These are phyloP conservation scores for Remersonia thermophila DNA, from an alignment of 2,329 filamentous ascomycete species.

Conservation along the genomic window DNA sequence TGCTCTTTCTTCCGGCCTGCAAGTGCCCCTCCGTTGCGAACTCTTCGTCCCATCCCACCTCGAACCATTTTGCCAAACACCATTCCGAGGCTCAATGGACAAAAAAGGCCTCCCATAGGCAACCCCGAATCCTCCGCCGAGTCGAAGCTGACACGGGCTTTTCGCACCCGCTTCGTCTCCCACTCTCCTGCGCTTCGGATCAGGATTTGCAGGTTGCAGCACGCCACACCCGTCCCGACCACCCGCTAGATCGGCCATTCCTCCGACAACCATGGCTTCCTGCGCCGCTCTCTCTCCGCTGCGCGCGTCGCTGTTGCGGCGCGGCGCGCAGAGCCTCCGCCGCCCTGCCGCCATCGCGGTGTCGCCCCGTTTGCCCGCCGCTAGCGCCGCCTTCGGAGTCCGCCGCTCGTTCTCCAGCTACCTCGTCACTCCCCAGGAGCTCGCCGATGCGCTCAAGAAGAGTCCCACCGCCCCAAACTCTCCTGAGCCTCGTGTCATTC, in stretches of 20 bases:
- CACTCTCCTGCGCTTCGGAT: no score
- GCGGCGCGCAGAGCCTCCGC: slow-evolving; percentile 21
- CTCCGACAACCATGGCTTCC: slow-evolving; percentile 12
- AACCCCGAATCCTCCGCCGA: not conserved
- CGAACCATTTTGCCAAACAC: no score
- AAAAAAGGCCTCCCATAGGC: slow-evolving; percentile 5
- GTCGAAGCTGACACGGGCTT: not conserved
- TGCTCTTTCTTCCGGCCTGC: no score
- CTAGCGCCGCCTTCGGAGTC: slow-evolving; percentile 14
- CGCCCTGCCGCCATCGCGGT: slow-evolving; percentile 16
- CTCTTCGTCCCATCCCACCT: no score
- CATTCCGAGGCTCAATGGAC: slow-evolving; percentile 3
- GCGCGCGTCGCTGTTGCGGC: slow-evolving; percentile 28
- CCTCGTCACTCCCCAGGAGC: slow-evolving; percentile 72
- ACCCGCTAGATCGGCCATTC: no score
- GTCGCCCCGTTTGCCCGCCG: slow-evolving; percentile 1
- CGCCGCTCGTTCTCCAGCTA: slow-evolving; percentile 61
- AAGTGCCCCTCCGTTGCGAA: no score
- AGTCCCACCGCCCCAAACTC: slow-evolving; percentile 71
- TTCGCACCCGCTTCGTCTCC: not conserved
- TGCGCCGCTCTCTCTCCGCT: slow-evolving; percentile 30
- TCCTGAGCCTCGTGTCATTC: slow-evolving; percentile 70
- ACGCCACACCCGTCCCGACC: no score
- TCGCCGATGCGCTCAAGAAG: slow-evolving; percentile 68
- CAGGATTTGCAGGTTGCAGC: no score